Conservation (phyloP, 2,329 filamentous ascomycete genomes). For the Neonectria ditissima region DNA sequence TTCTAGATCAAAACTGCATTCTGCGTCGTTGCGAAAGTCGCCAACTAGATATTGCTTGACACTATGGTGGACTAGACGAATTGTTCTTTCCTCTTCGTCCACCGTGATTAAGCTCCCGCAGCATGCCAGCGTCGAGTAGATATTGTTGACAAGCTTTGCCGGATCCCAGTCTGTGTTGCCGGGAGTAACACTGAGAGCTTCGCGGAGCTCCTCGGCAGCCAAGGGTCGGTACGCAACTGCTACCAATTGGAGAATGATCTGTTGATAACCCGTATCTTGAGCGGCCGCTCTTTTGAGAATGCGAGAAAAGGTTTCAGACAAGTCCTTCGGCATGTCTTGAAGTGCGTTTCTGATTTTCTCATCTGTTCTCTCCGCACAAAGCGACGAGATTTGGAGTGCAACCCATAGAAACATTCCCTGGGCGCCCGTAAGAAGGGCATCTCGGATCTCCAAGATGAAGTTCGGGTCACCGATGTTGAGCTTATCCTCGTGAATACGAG, state of each 20-base stretch:
- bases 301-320: conserved; percentile 48
- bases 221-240: conserved; percentile 46
- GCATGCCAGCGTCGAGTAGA: conserved; percentile 41
- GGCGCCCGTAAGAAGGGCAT: conserved; percentile 40
- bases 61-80: conserved; percentile 51
- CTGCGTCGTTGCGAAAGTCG: conserved; percentile 5
- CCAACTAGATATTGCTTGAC: conserved; percentile 50
- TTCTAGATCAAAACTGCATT: background rate
- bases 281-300: conserved; percentile 43
- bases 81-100: conserved; percentile 49
- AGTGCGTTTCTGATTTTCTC: conserved; percentile 50
- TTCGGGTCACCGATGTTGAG: conserved; percentile 32
- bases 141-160: conserved; percentile 35
- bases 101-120: conserved; percentile 51
- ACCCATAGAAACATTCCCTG: conserved; percentile 56
- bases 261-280: conserved; percentile 35
- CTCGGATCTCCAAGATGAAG: conserved; percentile 34
- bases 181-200: conserved; percentile 53
- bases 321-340: conserved; percentile 44
- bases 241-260: conserved; percentile 48
- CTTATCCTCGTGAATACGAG: background rate
- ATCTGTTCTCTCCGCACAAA: conserved; percentile 53
- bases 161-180: conserved; percentile 46
- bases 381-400: conserved; percentile 48
- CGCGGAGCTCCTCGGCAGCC: conserved; percentile 50